These are phyloP conservation scores for Babesia microti DNA, from an alignment of 169 alveolate species.

Conservation along the genomic window DNA sequence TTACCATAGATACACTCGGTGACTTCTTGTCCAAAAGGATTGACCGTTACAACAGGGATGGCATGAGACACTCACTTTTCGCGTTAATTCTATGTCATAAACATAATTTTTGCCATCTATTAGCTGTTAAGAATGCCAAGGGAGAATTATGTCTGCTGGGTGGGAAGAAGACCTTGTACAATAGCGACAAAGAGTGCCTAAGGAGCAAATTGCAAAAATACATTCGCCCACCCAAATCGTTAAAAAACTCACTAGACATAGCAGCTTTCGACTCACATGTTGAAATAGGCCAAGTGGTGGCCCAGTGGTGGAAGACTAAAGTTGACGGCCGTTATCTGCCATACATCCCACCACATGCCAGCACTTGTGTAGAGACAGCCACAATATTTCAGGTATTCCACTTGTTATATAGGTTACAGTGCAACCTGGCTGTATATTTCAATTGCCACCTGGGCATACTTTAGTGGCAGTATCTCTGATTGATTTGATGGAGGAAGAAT, in stretches of 20 bases:
- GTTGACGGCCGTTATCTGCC: slow-evolving; percentile 47
- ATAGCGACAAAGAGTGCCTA: slow-evolving; percentile 48
- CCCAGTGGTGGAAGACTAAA: slow-evolving; percentile 58
- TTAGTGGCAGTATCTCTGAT: slow-evolving; percentile 21
- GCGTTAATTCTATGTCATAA: slow-evolving; percentile 57
- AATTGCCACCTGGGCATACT: slow-evolving; percentile 29
- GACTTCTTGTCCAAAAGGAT: slow-evolving; percentile 26
- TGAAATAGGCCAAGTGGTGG: slow-evolving; percentile 53
- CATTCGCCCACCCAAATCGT: slow-evolving; percentile 16
- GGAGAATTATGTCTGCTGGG: slow-evolving; percentile 43
- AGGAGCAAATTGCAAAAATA: slow-evolving; percentile 46
- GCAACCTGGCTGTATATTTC: slow-evolving; percentile 17
- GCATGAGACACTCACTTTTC: slow-evolving; percentile 48
- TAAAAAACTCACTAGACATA: slow-evolving; percentile 13
- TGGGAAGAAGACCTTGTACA: slow-evolving; percentile 52
- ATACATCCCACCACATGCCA: slow-evolving; percentile 52
- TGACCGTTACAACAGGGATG: slow-evolving; percentile 43
- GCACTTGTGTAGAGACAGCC: slow-evolving; percentile 47
- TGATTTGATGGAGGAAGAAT: no score
- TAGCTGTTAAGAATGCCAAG: slow-evolving; percentile 24
- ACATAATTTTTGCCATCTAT: slow-evolving; percentile 47
- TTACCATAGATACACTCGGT: slow-evolving; percentile 15
- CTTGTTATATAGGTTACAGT: no score
- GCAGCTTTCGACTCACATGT: slow-evolving; percentile 33
- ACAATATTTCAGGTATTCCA: slow-evolving; percentile 43